Evolutionary conservation across 2,329 filamentous ascomycete genomes (phyloP), one percentile per base, ranked within the genome.

Genomic region (Magnaporthiopsis poae): DNA sequence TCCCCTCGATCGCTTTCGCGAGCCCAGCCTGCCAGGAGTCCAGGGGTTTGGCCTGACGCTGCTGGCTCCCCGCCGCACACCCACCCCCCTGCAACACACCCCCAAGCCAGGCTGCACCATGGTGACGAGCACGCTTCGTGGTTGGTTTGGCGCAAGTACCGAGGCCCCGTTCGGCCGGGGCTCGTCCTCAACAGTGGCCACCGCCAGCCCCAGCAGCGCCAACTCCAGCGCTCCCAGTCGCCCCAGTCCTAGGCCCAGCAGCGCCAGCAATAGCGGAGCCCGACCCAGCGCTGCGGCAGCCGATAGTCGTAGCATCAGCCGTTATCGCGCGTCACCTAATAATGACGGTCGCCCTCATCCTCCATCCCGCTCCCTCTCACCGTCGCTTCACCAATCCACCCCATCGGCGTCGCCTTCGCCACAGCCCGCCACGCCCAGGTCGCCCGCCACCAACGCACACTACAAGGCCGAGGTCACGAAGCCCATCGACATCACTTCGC

Each of bases 371-470:
- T 68, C 67, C 70, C 64, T 65, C 68, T 73, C 75, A 68, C 75
- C 75, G 62, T 72, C 71, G n/a, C 74, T 74, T 46, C 70, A 72
- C 66, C 63, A 60, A 71, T 73, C 68, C 71, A 74, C 67, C 71
- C 73, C 71, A 65, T 77, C 77, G 66, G 73, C 74, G 27, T 77
- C 76, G 35, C 73, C 79, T 65, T 79, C 79, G 69, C 79, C 80
- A 67, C 79, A 80, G 71, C 80, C 80, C 66, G 74, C 76, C 67
- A 82, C 80, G 56, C 80, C 80, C 69, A 75, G 73, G 71, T 77
- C 77, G 69, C 72, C 74, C 67, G 71, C 71, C 65, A 69, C 70
- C 70, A 70, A 68, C 70, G 70, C 69, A 68, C 66, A 68, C 66
- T 61, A 60, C 62, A 66, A 66, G 59, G 52, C 56, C 31, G 59